Conservation (phyloP, 352 stramenopile species). For the Pythium myriotylum region DNA sequence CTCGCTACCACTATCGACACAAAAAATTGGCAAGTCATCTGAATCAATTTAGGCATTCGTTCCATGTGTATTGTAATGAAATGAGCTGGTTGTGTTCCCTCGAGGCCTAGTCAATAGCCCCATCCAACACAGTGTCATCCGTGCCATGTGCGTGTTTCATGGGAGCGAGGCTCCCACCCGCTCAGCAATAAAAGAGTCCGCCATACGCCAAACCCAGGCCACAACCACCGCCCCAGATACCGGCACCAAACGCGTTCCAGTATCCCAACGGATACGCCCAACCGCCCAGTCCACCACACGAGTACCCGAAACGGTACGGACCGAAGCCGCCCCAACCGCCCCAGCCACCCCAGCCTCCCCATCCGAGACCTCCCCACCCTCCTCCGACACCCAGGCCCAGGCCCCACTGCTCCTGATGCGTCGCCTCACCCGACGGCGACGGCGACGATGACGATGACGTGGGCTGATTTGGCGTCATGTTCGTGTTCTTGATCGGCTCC, state of each 20-base stretch:
- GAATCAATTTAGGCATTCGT: too few species aligned
- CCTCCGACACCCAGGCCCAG: too few species aligned
- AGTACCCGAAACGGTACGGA: constrained; percentile 12
- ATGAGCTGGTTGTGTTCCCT: too few species aligned
- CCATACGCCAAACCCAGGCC: constrained; percentile 13
- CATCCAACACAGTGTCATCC: too few species aligned
- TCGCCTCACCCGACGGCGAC: neutral
- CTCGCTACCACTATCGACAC: too few species aligned
- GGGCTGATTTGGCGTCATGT: neutral
- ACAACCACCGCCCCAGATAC: constrained; percentile 19
- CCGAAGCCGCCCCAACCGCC: constrained; percentile 10
- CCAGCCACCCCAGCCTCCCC: constrained; percentile 4
- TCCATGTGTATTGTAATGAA: too few species aligned
- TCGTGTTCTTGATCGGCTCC: neutral
- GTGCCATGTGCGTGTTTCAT: too few species aligned
- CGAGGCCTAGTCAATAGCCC: too few species aligned
- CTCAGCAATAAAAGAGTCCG: constrained; percentile 12
- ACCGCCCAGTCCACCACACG: constrained; percentile 6
- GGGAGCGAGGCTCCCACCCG: too few species aligned
- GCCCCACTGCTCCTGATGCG: constrained; percentile 1
- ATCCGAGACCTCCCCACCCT: neutral
- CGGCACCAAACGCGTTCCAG: constrained; percentile 24
- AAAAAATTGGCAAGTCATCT: too few species aligned
- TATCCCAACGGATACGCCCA: constrained; percentile 22
- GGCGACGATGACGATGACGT: too few species aligned